Evolutionary conservation across 2,329 filamentous ascomycete species (phyloP).

Genomic region (Monosporascus sp.): DNA sequence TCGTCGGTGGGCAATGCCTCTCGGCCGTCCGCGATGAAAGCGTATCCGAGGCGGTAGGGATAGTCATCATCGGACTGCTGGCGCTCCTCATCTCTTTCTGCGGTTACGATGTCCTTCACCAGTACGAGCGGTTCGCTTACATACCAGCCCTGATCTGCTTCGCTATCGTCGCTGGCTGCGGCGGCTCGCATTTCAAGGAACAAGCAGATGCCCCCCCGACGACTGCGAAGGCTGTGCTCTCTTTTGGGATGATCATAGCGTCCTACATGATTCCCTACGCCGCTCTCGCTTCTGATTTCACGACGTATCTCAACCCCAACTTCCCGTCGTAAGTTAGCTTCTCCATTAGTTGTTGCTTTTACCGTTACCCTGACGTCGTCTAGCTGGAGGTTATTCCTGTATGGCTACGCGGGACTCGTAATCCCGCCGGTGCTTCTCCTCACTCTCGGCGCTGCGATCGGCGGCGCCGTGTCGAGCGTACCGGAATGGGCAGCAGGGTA

Average conservation of each 20-base stretch:
- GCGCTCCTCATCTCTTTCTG: conserved; percentile 57
- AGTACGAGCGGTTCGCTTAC: conserved; percentile 54
- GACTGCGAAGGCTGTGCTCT: conserved; percentile 42
- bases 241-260: conserved; percentile 56
- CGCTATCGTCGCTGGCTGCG: conserved; percentile 48
- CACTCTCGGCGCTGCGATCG: conserved; percentile 59
- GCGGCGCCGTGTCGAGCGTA: conserved; percentile 49
- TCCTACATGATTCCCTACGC: conserved; percentile 60
- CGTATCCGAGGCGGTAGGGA: conserved; percentile 50
- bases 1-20: conserved; percentile 55
- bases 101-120: conserved; percentile 51
- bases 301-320: conserved; percentile 54
- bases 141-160: conserved; percentile 50
- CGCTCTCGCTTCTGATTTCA: conserved; percentile 53
- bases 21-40: conserved; percentile 44
- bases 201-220: conserved; percentile 40
- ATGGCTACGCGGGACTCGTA: conserved; percentile 51
- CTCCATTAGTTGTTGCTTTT: not conserved
- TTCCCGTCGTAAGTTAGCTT: conserved; percentile 39
- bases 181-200: conserved; percentile 41
- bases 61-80: conserved; percentile 53
- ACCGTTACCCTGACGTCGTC: conserved; percentile 7
- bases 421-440: conserved; percentile 54
- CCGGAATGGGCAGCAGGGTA: conserved; percentile 51
- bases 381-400: conserved; percentile 40